Conservation (phyloP, 2,329 filamentous ascomycete species). For the Penicillium freii region DNA sequence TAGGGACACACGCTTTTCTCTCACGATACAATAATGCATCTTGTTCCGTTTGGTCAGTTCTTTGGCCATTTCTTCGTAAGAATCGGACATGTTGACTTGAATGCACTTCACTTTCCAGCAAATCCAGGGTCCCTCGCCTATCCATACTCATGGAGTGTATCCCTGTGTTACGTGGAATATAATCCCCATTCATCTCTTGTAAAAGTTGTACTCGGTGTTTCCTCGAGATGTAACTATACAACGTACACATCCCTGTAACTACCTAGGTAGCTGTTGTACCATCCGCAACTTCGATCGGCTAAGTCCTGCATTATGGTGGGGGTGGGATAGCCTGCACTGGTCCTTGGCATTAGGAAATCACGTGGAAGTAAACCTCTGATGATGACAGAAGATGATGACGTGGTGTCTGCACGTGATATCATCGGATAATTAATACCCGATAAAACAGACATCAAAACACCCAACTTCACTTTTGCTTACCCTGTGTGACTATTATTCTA, state of each 20-base stretch:
- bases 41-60: background rate
- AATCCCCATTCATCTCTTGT: background rate
- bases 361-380: background rate
- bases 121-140: background rate
- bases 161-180: background rate
- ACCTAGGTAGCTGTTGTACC: background rate
- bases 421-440: background rate
- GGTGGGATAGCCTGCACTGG: too few relatives aligned
- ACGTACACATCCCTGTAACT: background rate
- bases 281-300: too few relatives aligned
- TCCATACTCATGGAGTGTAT: background rate
- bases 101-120: background rate
- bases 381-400: background rate
- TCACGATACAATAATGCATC: background rate
- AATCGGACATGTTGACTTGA: background rate
- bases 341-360: background rate
- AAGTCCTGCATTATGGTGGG: background rate
- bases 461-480: too few relatives aligned
- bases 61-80: background rate
- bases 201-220: background rate
- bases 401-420: background rate
- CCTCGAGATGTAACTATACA: background rate
- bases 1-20: background rate
- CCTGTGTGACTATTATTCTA: background rate
- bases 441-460: background rate